Evolutionary conservation across 192 early-diverging fungal species (phyloP).

Genomic region (Rhizophagus sp.): DNA sequence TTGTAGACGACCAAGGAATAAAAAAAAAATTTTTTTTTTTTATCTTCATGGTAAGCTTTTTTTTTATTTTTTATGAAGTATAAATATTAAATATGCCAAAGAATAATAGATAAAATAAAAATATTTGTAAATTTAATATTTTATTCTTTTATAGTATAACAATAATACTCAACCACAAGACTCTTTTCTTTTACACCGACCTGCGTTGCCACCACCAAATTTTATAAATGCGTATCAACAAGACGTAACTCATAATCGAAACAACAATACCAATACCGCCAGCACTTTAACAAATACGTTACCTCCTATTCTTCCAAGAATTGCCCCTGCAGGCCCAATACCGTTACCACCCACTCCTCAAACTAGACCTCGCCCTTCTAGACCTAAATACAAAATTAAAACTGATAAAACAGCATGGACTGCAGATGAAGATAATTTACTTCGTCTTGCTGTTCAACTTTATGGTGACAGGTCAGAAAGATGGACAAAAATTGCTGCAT

Average conservation of each 20-base stretch:
- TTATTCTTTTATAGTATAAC: neutral
- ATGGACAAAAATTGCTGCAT: slow-evolving; percentile 75
- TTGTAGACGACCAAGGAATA: neutral
- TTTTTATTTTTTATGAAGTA: neutral
- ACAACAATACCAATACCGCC: neutral
- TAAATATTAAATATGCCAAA: neutral
- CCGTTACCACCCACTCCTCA: neutral
- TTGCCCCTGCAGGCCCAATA: neutral
- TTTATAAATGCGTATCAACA: neutral
- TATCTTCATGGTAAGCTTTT: neutral
- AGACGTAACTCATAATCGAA: neutral
- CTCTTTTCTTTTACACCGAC: neutral
- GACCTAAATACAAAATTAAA: slow-evolving; percentile 7
- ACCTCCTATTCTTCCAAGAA: neutral
- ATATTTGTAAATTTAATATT: neutral
- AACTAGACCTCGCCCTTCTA: slow-evolving; percentile 2
- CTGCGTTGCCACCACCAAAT: neutral
- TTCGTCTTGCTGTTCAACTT: slow-evolving; percentile 69
- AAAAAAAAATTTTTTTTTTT: neutral
- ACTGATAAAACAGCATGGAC: slow-evolving; percentile 58
- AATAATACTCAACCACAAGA: neutral
- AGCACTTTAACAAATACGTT: neutral
- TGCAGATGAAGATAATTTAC: slow-evolving; percentile 71
- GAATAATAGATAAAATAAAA: neutral
- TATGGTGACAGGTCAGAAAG: slow-evolving; percentile 78